phyloP scores from a whole-genome alignment of 331 rosid genomes.

The Rhamnella rubrinervis region DNA sequence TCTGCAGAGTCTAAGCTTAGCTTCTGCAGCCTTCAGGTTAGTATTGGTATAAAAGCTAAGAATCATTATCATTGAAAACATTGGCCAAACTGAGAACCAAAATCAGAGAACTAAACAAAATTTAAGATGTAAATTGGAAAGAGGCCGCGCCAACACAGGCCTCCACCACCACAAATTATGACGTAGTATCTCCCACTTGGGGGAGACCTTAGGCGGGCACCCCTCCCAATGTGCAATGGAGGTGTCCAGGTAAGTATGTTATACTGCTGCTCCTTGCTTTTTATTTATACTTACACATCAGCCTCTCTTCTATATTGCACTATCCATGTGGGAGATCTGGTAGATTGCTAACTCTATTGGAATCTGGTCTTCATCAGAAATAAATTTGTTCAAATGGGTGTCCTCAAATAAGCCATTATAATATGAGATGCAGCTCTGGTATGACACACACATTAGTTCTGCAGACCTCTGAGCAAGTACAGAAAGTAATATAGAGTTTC shows the following conservation, averaged over 20 bases:
- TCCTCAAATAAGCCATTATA: too few relatives aligned
- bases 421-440: neutral
- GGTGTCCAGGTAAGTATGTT: constrained; percentile 51
- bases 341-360: too few relatives aligned
- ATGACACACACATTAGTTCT: too few relatives aligned
- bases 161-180: constrained; percentile 54
- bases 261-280: rapidly evolving
- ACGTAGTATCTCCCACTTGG: constrained; percentile 48
- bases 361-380: too few relatives aligned
- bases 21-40: too few relatives aligned
- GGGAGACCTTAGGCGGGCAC: constrained; percentile 51
- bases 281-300: neutral
- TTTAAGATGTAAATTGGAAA: neutral
- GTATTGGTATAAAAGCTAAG: too few relatives aligned
- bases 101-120: neutral
- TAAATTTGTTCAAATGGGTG: too few relatives aligned
- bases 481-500: too few relatives aligned
- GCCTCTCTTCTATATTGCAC: neutral
- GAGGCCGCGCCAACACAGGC: constrained; percentile 52
- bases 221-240: constrained; percentile 47
- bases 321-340: constrained; percentile 2
- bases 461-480: too few relatives aligned
- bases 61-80: too few relatives aligned
- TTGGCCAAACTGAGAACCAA: too few relatives aligned
- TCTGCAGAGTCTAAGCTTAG: too few relatives aligned